These are phyloP conservation scores for Aspergillus steynii DNA, from an alignment of 495 filamentous ascomycete genomes.

Conservation along the genomic window DNA sequence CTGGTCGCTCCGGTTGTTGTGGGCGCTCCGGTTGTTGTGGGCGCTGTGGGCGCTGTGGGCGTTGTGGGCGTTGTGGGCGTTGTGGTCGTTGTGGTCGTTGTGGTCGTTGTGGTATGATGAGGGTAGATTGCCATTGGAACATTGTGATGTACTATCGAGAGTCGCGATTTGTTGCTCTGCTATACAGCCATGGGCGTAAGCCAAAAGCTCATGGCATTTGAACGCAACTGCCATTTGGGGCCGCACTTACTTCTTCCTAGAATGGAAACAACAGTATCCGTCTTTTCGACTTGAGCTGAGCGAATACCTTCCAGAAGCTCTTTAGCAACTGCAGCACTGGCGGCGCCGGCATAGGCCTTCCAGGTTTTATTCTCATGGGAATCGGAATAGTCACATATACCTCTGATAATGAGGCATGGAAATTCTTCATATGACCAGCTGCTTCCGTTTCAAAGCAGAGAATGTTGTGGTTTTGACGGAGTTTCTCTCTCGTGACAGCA, in stretches of 20 bases:
- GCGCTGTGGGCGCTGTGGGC: too few relatives aligned
- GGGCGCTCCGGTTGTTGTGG: too few relatives aligned
- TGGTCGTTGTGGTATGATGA: too few relatives aligned
- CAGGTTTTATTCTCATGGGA: slow-evolving; percentile 28
- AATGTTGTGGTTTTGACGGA: slow-evolving; percentile 4
- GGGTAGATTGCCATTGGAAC: background rate
- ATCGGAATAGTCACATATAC: slow-evolving; percentile 30
- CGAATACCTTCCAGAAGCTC: slow-evolving; percentile 18
- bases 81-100: too few relatives aligned
- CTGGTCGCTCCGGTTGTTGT: too few relatives aligned
- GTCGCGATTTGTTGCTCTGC: background rate
- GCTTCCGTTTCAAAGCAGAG: slow-evolving; percentile 19
- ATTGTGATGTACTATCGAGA: background rate
- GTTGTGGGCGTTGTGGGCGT: too few relatives aligned
- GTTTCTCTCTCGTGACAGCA: slow-evolving; percentile 14
- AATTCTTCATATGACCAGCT: slow-evolving; percentile 12
- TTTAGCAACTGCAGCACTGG: slow-evolving; percentile 24
- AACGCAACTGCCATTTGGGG: background rate
- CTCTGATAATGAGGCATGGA: slow-evolving; percentile 25
- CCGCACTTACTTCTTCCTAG: background rate
- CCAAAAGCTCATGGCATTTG: background rate
- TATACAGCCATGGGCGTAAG: background rate
- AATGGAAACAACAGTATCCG: background rate
- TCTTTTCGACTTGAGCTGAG: background rate
- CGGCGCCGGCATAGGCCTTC: slow-evolving; percentile 28